phyloP scores from a whole-genome alignment of 257 asterid species.

The Paulownia fortunei region DNA sequence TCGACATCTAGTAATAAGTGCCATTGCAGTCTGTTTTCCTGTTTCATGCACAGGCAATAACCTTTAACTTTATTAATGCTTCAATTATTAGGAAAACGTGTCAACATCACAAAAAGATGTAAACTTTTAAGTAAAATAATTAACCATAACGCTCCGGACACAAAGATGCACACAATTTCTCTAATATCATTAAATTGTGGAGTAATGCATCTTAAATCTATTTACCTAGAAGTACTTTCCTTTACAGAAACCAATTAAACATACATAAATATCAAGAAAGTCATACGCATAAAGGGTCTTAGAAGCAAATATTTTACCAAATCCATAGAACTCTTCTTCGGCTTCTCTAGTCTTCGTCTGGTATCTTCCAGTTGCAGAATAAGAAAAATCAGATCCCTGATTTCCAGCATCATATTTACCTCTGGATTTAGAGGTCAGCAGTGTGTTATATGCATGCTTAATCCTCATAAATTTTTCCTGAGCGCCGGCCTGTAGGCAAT shows the following conservation, averaged over 20 bases:
- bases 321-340: constrained; percentile 89
- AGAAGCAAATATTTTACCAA: constrained; percentile 58
- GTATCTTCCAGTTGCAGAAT: constrained; percentile 54
- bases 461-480: constrained; percentile 93
- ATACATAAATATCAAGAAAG: background rate
- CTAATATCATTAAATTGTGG: background rate
- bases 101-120: background rate
- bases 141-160: background rate
- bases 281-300: constrained; percentile 4
- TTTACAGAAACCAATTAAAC: background rate
- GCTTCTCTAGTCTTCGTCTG: constrained; percentile 48
- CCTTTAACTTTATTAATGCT: background rate
- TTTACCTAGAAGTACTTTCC: constrained; percentile 3
- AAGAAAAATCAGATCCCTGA: constrained; percentile 59
- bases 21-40: background rate
- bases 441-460: constrained; percentile 87
- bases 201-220: constrained; percentile 24
- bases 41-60: background rate
- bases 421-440: constrained; percentile 71
- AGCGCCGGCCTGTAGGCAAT: constrained; percentile 64
- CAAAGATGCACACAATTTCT: background rate
- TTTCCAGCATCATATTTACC: constrained; percentile 57
- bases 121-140: background rate
- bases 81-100: background rate
- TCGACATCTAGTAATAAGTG: constrained; percentile 18